Evolutionary conservation across 116 monocot genomes (phyloP), one percentile per base, ranked within the genome.

Genomic region (Trichopus zeylanicus): DNA sequence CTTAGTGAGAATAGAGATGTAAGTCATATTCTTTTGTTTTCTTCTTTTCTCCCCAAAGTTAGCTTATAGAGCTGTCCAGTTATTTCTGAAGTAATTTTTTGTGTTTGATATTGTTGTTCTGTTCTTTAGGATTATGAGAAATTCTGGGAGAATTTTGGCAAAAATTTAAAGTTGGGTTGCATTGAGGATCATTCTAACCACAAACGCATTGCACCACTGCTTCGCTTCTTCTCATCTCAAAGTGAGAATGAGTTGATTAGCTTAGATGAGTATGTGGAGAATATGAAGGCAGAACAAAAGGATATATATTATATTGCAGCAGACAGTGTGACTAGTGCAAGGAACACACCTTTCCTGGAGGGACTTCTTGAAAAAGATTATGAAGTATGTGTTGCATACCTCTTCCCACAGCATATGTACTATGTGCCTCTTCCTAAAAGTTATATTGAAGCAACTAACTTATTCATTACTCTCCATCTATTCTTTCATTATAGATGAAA

Each of bases 121-220:
- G 21, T 19, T 47, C 24, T 57, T 66, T 63, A 97, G 97, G 91
- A 91, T 71, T 97, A 97, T 75, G 91, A 97, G 16, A 97, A 65
- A 32, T 97, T 97, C 56, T 97, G 97, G 97, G 97, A 97, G 51
- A 90, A 91, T 53, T 97, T 73, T 59, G 97, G 97, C 42, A 91
- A 97, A 59, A 68, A 81, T 56, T 54, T 97, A 48, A 97, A 97
- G 66, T 63, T 91, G 29, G 97, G 97, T 46, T 97, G 97, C 68
- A 81, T 97, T n/a, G 97, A 97, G 64, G 97, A 97, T 57, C 83
- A 87, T 16, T 59, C 78, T 56, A 97, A 97, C 60, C 97, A 97
- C 66, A 97, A 97, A 56, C 78, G 97, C 21, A 72, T 97, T 60
- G 97, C 87, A 32, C 97, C 97, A 48, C 70, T 97, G 22, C 97